Conservation (phyloP, 345 rosid species). For the Odontarrhena argentea region DNA sequence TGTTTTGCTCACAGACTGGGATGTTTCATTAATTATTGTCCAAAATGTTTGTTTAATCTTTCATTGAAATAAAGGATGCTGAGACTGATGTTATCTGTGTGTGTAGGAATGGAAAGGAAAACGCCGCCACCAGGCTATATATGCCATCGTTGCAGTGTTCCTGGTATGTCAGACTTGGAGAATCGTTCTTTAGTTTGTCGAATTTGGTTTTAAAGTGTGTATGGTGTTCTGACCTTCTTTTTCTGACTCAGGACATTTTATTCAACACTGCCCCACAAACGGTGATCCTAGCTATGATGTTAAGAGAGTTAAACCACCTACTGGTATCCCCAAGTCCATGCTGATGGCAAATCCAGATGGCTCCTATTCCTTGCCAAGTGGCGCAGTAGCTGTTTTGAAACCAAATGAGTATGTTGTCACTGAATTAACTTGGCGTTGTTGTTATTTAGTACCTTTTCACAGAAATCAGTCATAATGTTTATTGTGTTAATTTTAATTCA, state of each 20-base stretch:
- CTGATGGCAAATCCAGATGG: slow-evolving; percentile 88
- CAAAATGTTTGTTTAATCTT: slow-evolving; percentile 1
- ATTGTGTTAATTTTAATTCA: slow-evolving; percentile 34
- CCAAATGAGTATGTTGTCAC: slow-evolving; percentile 78
- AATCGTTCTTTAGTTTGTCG: neutral
- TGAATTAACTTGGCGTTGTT: slow-evolving; percentile 7
- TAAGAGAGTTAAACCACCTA: slow-evolving; percentile 89
- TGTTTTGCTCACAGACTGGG: neutral
- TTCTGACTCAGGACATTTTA: slow-evolving; percentile 76
- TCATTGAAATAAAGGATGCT: slow-evolving; percentile 1
- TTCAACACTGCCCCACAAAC: slow-evolving; percentile 98
- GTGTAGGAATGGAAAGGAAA: slow-evolving; percentile 79
- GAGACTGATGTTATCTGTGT: slow-evolving; percentile 17
- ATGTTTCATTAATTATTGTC: neutral
- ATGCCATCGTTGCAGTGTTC: slow-evolving; percentile 90
- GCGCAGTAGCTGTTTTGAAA: slow-evolving; percentile 85
- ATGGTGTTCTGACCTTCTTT: slow-evolving; percentile 8
- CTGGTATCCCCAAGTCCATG: slow-evolving; percentile 99
- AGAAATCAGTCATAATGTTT: neutral
- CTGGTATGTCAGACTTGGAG: slow-evolving; percentile 57
- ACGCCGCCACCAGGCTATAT: slow-evolving; percentile 95
- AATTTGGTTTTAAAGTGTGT: neutral
- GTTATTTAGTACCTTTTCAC: slow-evolving; percentile 4
- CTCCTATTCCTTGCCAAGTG: slow-evolving; percentile 92
- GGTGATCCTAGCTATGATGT: slow-evolving; percentile 90